Percentiles rank a stretch among this genome's conserved stretches.
Conservation (phyloP, 805 yeast species). For the Yarrowia sp. region DNA sequence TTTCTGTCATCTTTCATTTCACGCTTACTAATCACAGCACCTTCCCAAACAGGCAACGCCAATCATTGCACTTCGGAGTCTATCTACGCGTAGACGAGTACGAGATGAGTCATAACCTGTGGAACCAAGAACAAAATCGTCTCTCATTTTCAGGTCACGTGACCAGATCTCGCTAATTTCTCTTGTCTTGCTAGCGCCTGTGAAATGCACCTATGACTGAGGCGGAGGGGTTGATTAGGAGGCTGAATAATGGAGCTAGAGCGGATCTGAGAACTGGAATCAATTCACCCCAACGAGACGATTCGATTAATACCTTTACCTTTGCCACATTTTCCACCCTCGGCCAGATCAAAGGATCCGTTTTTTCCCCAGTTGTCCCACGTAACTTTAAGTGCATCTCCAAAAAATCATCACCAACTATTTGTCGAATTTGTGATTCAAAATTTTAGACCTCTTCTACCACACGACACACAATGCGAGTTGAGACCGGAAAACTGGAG, state of each 20-base stretch:
- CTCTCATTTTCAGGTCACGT: neutral
- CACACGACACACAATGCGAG: conserved; percentile 13
- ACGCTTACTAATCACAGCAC: no score
- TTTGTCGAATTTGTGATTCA: neutral
- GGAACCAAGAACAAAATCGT: neutral
- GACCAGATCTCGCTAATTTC: neutral
- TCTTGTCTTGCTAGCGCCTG: conserved; percentile 9
- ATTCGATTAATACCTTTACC: neutral
- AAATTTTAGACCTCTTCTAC: neutral
- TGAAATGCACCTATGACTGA: conserved; percentile 10
- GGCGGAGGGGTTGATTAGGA: no score
- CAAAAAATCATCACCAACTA: conserved; percentile 23
- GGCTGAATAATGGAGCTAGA: neutral
- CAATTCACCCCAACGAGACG: neutral
- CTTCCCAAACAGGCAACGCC: no score
- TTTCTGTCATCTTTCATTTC: no score
- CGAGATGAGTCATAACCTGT: no score
- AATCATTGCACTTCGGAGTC: no score
- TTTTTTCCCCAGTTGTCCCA: neutral
- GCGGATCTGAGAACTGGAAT: neutral
- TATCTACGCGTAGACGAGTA: neutral
- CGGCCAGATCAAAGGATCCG: neutral
- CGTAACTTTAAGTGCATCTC: conserved; percentile 3
- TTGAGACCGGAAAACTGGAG: conserved; percentile 34
- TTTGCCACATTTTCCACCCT: neutral